Base-by-base conservation (phyloP, 2,329 filamentous ascomycete genomes). In the Verticillium tricorpus region DNA sequence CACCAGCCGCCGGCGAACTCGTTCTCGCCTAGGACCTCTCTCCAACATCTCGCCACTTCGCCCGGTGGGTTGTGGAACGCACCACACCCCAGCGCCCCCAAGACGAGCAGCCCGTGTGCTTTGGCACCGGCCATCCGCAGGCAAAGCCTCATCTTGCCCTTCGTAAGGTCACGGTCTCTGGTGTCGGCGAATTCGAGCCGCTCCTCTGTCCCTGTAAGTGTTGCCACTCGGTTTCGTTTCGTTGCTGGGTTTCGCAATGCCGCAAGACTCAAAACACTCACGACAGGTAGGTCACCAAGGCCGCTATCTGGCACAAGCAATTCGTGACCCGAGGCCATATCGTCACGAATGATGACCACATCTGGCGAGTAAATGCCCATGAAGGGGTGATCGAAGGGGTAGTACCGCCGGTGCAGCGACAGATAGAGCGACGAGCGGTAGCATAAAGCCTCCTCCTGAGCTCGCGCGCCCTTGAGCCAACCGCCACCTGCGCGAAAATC, bases 11-110 rank as follows among this genome's bases (percentile, higher is more conserved):
- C 85, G 45, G 73, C 67, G 65, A 89, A 90, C 74, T 91, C 88
- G 0, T 64, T 40, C 69, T 91, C 86, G 34, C 69, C 62, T 60
- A 91, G 74, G 37, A 90, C 86, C 67, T 86, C 82, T 32, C 77
- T 70, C 80, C 88, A 92, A 66, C 86, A 87, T 37, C 74, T 63
- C 2, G 85, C 87, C n/a, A 91, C 84, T 64, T 86, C 85, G 35
- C 76, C 73, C 0, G 79, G 78, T 9, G 89, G 89, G 69, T 91
- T 89, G 0, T 67, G 67, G 70, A 89, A 90, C 0, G 83, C 87
- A 3, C 89, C 89, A 67, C 89, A 92, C 0, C 89, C 89, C 58
- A 92, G 69, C 0, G 89, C 88, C 0, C 89, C 89, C 1, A 92
- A 77, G 5, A 92, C 84, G 9, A 92, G 73, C 66, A 81, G 77